A percentile compares a stretch with the other conserved stretches of the same genome.
Evolutionary conservation across 2,329 filamentous ascomycete genomes (phyloP).

Genomic region (Ophiostoma piceae): DNA sequence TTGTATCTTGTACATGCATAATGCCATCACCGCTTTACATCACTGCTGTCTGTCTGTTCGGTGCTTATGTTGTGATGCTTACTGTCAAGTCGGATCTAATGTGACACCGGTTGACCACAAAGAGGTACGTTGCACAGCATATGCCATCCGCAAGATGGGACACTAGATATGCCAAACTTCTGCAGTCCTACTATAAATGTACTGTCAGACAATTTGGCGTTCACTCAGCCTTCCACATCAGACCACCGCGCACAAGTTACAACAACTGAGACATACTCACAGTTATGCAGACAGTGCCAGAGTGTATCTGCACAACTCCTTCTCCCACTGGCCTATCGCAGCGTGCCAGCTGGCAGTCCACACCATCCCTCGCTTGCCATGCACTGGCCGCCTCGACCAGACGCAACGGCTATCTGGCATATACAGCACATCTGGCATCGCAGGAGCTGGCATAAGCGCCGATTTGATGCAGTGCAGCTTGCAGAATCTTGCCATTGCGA

Average conservation of each 20-base stretch:
- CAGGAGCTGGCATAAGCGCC: not conserved
- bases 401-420: not conserved
- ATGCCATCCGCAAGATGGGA: not conserved
- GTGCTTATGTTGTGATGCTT: not conserved
- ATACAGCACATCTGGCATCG: not conserved
- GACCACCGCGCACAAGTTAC: not conserved
- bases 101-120: not conserved
- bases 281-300: not conserved
- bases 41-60: not conserved
- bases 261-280: not conserved
- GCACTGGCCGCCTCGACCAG: not conserved
- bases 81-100: not conserved
- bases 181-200: no score
- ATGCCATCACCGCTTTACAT: constrained; percentile 26
- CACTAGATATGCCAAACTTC: not conserved
- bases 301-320: not conserved
- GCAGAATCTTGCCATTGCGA: not conserved
- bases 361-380: constrained; percentile 14
- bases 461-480: constrained; percentile 8
- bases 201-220: not conserved
- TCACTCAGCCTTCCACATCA: not conserved
- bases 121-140: not conserved
- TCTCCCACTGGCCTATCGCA: constrained; percentile 16
- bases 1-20: constrained; percentile 20
- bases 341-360: constrained; percentile 21